These are phyloP conservation scores for Taiozyma sp. DNA, from an alignment of 1,139 yeast species.

Conservation along the genomic window DNA sequence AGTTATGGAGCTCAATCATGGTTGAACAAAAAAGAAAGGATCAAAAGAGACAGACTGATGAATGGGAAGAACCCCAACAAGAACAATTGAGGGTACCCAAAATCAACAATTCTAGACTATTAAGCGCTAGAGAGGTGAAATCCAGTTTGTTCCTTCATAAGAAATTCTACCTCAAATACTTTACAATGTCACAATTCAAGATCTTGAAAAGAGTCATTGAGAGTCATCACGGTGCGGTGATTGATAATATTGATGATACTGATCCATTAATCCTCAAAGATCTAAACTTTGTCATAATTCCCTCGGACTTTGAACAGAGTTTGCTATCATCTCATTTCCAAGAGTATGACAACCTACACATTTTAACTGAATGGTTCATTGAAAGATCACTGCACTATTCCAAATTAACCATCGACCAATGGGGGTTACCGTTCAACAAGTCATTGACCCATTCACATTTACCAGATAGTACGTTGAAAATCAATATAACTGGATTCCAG, in stretches of 20 bases:
- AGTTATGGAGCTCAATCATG: conserved; percentile 52
- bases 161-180: conserved; percentile 37
- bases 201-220: conserved; percentile 36
- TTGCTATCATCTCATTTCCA: conserved; percentile 11
- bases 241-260: not conserved
- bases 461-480: conserved; percentile 30
- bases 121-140: not conserved
- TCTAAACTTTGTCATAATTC: conserved; percentile 14
- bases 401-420: conserved; percentile 51
- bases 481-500: conserved; percentile 75
- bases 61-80: conserved; percentile 19
- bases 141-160: conserved; percentile 32
- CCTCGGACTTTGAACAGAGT: conserved; percentile 15
- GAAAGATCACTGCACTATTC: conserved; percentile 73
- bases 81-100: not conserved
- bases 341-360: conserved; percentile 2
- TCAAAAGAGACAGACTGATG: conserved; percentile 8
- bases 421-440: conserved; percentile 63
- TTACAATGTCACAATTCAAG: conserved; percentile 30
- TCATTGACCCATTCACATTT: conserved; percentile 21
- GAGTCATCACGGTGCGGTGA: conserved; percentile 39
- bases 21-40: conserved; percentile 20
- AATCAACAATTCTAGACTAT: conserved; percentile 1
- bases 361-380: conserved; percentile 77
- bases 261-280: conserved; percentile 1